Conservation (phyloP, 306 rosid genomes). For the Malus sylvestris region DNA sequence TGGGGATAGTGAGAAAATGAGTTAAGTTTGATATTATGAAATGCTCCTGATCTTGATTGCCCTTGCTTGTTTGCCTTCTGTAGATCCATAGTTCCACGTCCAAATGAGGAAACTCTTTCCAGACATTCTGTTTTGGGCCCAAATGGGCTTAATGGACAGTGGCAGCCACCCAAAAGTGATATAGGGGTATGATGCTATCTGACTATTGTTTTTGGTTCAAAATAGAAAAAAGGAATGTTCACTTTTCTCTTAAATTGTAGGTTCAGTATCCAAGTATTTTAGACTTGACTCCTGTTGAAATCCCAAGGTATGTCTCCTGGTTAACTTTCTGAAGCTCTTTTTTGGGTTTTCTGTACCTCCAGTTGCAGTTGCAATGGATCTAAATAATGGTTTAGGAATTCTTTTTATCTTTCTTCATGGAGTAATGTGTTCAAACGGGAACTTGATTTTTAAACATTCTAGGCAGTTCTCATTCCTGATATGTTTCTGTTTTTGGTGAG, state of each 20-base stretch:
- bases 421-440: background rate
- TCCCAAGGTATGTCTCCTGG: constrained; percentile 57
- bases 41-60: background rate
- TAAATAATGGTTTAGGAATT: background rate
- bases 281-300: constrained; percentile 64
- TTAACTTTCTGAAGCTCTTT: constrained; percentile 7
- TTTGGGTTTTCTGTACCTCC: constrained; percentile 1
- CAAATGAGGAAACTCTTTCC: constrained; percentile 78
- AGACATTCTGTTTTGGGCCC: constrained; percentile 92
- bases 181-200: constrained; percentile 57
- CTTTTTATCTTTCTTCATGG: background rate
- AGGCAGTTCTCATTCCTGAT: background rate
- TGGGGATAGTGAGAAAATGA: background rate
- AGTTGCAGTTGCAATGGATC: constrained; percentile 1
- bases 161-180: constrained; percentile 62
- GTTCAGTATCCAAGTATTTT: constrained; percentile 70
- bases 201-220: constrained; percentile 12
- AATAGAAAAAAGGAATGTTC: constrained; percentile 22
- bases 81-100: constrained; percentile 62
- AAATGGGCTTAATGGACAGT: constrained; percentile 69
- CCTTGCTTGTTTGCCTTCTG: constrained; percentile 22
- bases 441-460: constrained; percentile 5
- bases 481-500: background rate
- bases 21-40: background rate
- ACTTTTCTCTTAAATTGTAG: constrained; percentile 53